Percentiles rank a stretch among this genome's conserved stretches.
Evolutionary conservation across 2,329 filamentous ascomycete genomes (phyloP).

Genomic region (Trichophyton rubrum): DNA sequence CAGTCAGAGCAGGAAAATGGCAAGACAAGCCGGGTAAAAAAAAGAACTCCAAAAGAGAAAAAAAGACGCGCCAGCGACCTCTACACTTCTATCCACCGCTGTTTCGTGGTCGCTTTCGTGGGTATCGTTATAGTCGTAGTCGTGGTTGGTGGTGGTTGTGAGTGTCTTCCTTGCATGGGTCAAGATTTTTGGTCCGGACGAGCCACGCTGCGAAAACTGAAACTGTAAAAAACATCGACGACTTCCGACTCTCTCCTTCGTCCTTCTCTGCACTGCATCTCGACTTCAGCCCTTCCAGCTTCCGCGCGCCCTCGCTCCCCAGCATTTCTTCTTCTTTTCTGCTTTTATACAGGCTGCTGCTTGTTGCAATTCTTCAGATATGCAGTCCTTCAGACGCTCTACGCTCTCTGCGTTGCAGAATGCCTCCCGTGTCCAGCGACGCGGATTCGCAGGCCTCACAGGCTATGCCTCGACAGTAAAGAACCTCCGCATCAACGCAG

Average conservation of each 20-base stretch:
- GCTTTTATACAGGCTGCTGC: conserved; percentile 13
- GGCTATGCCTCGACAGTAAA: conserved; percentile 60
- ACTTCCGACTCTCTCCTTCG: neutral
- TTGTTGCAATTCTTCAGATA: conserved; percentile 27
- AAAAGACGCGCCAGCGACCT: neutral
- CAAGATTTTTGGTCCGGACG: neutral
- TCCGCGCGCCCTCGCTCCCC: neutral
- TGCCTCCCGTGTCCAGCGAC: conserved; percentile 45
- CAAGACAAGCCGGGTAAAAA: too few species aligned
- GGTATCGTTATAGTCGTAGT: neutral
- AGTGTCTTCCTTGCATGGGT: neutral
- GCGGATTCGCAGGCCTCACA: conserved; percentile 51
- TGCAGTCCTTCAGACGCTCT: conserved; percentile 76
- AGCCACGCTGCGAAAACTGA: conserved; percentile 1
- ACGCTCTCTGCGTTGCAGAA: conserved; percentile 55
- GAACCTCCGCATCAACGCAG: conserved; percentile 83
- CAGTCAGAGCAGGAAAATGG: neutral
- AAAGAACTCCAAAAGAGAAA: too few species aligned
- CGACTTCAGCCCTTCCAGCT: neutral
- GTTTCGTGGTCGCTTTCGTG: neutral
- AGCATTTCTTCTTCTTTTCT: conserved; percentile 8
- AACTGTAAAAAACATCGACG: neutral
- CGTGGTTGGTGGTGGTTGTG: neutral
- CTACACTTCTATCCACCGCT: neutral
- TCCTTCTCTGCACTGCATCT: conserved; percentile 2